These are phyloP conservation scores for Otatea glauca DNA, from an alignment of 176 grass and related monocot species.

Conservation along the genomic window DNA sequence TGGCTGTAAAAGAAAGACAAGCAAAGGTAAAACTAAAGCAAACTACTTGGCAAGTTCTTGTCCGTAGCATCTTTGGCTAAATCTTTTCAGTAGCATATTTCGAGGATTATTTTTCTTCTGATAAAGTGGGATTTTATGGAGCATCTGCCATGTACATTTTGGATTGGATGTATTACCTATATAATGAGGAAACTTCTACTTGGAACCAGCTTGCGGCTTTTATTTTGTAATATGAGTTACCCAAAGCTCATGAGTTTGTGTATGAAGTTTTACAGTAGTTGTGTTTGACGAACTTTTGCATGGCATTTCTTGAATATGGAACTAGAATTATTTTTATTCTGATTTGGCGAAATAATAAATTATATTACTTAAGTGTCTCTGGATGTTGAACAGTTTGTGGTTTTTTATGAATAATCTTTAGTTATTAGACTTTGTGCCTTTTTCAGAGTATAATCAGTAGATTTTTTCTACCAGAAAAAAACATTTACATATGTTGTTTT, in stretches of 20 bases:
- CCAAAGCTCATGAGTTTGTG: not conserved
- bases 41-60: not conserved
- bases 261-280: not conserved
- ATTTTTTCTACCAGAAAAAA: constrained; percentile 8
- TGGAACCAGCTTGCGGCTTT: not conserved
- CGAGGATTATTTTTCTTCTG: not conserved
- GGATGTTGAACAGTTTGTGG: constrained; percentile 6
- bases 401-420: not conserved
- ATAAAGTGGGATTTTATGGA: not conserved
- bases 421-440: constrained; percentile 4
- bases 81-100: not conserved
- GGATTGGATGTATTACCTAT: not conserved
- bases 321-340: not conserved
- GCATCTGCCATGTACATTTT: not conserved
- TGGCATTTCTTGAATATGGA: not conserved
- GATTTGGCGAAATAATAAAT: not conserved
- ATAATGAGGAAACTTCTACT: not conserved
- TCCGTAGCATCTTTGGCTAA: not conserved
- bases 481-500: not conserved
- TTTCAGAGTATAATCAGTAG: not conserved
- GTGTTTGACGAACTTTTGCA: constrained; percentile 1
- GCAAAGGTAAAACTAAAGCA: constrained; percentile 57
- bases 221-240: not conserved
- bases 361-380: not conserved
- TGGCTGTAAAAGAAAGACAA: constrained; percentile 74